Percentiles rank a stretch among this genome's conserved stretches.
Evolutionary conservation across 331 rosid species (phyloP).

Genomic region (Ulmus americana): DNA sequence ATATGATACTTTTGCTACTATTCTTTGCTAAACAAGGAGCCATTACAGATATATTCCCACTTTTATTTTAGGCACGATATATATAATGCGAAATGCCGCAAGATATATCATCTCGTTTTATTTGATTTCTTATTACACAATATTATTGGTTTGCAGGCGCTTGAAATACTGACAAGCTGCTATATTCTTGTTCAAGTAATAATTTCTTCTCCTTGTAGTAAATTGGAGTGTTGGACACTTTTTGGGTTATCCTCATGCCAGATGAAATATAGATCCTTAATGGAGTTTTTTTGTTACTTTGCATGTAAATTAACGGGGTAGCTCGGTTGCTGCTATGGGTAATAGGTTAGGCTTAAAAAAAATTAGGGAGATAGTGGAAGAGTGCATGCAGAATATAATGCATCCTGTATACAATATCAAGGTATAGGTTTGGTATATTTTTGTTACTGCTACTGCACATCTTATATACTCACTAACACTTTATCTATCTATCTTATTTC

Average conservation of each 20-base stretch:
- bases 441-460: neutral
- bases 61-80: neutral
- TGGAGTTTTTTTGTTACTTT: slow-evolving; percentile 12
- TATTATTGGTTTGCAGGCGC: slow-evolving; percentile 58
- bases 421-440: slow-evolving; percentile 21
- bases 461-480: neutral
- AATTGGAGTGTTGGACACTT: no score
- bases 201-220: slow-evolving; percentile 14
- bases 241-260: neutral
- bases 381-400: slow-evolving; percentile 78
- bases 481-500: neutral
- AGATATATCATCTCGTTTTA: neutral
- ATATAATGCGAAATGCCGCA: neutral
- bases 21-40: no score
- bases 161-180: slow-evolving; percentile 89
- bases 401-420: slow-evolving; percentile 57
- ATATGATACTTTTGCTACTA: neutral
- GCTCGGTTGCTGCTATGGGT: slow-evolving; percentile 83
- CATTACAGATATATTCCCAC: neutral
- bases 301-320: slow-evolving; percentile 49
- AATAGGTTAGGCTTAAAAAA: slow-evolving; percentile 81
- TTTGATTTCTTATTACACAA: slow-evolving; percentile 7
- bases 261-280: slow-evolving; percentile 5
- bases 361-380: slow-evolving; percentile 80
- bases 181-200: slow-evolving; percentile 84